Base-by-base conservation (phyloP, 805 yeast genomes). In the Saccharomycopsis sp. region DNA sequence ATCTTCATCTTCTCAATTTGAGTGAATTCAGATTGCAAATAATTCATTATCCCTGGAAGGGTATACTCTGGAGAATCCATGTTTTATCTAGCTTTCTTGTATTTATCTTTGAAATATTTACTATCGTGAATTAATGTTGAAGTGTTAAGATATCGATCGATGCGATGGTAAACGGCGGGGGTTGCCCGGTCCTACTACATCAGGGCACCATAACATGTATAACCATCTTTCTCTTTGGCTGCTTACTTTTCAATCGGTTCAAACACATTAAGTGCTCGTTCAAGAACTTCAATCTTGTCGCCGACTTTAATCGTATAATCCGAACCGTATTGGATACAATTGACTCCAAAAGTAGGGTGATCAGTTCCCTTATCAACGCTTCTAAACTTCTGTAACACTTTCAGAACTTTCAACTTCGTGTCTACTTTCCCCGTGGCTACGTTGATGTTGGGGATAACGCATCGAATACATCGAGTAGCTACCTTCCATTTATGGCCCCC, bases 1-100 rank as follows among this genome's bases (percentile, higher is more conserved):
- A 78, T 74, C 41, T 79, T 63, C 52, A 75, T 77, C 44, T 76
- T 70, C 56, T 79, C 84, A 56, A 73, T 75, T 47, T 68, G 70
- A 43, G 79, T 77, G 70, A 78, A 77, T 53, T 79, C 83, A 20
- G 72, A 63, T 56, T 79, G 84, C 54, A 79, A 65, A 50, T 73
- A 79, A 54, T 75, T 73, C 77, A 79, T 75, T 26, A 79, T 78
- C 41, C 84, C 83, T 35, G 69, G 67, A 13, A 50, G 32, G 39
- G 51, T 50, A 26, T 50, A 50, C 21, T 47, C 48, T 33, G 49
- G 16, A 16, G 45, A 33, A 14, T 48, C 49, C 52, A 48, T 48
- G 31, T 27, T 11, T 11, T n/a, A 11, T 27, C n/a, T 27, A 27
- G 31, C 13, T n/a, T 27, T n/a, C n/a, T n/a, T 11, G 31, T 27